Conservation (phyloP, 495 filamentous ascomycete genomes). For the Talaromyces trachyspermus region DNA sequence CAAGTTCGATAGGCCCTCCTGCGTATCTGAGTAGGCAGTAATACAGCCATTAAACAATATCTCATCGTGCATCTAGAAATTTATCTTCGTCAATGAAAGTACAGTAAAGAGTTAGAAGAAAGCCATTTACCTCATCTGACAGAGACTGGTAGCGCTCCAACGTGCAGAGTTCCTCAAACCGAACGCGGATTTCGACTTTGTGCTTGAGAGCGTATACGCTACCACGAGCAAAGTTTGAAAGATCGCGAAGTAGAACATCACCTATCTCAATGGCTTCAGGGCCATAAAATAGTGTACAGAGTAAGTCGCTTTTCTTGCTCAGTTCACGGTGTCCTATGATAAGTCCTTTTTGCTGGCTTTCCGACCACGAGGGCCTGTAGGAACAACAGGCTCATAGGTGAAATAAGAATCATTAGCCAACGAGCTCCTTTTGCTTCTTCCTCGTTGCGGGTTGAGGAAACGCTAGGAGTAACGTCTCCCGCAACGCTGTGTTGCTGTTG, state of each 20-base stretch:
- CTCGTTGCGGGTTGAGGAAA: too few relatives aligned
- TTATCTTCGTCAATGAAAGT: conserved; percentile 2
- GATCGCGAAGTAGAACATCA: conserved; percentile 31
- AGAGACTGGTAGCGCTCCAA: conserved; percentile 24
- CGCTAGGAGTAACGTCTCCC: too few relatives aligned
- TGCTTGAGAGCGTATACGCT: conserved; percentile 8
- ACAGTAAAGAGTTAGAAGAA: not conserved
- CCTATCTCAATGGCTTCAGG: conserved; percentile 27
- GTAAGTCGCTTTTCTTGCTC: not conserved
- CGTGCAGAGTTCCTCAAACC: conserved; percentile 34
- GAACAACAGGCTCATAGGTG: too few relatives aligned
- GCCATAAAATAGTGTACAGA: conserved; percentile 27
- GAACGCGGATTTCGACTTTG: conserved; percentile 22
- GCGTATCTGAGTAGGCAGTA: conserved; percentile 28
- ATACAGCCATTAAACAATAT: conserved; percentile 26
- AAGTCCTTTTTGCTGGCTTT: not conserved
- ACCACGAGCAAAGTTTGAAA: conserved; percentile 5
- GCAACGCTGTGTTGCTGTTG: not conserved
- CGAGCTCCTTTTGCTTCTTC: too few relatives aligned
- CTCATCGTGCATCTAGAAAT: not conserved
- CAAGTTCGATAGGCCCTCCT: conserved; percentile 19
- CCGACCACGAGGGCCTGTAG: not conserved
- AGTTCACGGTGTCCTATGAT: not conserved
- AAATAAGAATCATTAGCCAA: too few relatives aligned
- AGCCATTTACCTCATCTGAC: conserved; percentile 20